Conservation (phyloP, 2,329 filamentous ascomycete genomes). For the Diaporthe vaccinii region DNA sequence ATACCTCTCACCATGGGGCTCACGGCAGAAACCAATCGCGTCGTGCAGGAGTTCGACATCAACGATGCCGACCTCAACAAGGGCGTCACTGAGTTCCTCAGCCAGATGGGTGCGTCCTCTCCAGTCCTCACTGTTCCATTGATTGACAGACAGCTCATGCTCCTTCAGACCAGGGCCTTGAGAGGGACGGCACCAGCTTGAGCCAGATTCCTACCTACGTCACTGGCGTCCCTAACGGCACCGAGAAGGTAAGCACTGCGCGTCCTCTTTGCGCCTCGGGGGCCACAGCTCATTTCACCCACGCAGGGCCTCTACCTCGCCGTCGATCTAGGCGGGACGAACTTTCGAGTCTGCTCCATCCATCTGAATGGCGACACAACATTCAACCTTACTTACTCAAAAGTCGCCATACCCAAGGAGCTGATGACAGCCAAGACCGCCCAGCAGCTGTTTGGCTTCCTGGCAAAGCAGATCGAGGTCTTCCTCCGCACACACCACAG, state of each 20-base stretch:
- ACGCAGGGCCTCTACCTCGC: conserved; percentile 90
- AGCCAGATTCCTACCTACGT: conserved; percentile 99
- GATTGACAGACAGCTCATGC: conserved; percentile 35
- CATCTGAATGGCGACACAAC: conserved; percentile 94
- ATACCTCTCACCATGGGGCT: conserved; percentile 72
- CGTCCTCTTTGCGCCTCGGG: not conserved
- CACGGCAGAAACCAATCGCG: conserved; percentile 79
- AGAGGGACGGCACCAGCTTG: conserved; percentile 82
- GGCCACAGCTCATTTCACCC: conserved; percentile 16
- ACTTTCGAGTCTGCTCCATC: conserved; percentile 97
- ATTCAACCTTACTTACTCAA: conserved; percentile 93
- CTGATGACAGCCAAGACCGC: conserved; percentile 92
- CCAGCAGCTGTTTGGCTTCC: conserved; percentile 89
- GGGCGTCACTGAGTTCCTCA: conserved; percentile 87
- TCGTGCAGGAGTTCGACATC: conserved; percentile 90
- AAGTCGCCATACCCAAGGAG: conserved; percentile 89
- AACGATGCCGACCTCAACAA: conserved; percentile 81
- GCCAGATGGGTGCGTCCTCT: conserved; percentile 77
- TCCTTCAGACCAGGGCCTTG: conserved; percentile 80
- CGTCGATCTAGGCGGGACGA: conserved; percentile 97
- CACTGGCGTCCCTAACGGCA: conserved; percentile 94
- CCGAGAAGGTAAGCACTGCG: conserved; percentile 82
- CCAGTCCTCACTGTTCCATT: conserved; percentile 17
- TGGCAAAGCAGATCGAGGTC: conserved; percentile 90
- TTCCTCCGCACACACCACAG: conserved; percentile 91